These are phyloP conservation scores for Penicillium frequentans DNA, from an alignment of 2,329 filamentous ascomycete genomes.

Conservation along the genomic window DNA sequence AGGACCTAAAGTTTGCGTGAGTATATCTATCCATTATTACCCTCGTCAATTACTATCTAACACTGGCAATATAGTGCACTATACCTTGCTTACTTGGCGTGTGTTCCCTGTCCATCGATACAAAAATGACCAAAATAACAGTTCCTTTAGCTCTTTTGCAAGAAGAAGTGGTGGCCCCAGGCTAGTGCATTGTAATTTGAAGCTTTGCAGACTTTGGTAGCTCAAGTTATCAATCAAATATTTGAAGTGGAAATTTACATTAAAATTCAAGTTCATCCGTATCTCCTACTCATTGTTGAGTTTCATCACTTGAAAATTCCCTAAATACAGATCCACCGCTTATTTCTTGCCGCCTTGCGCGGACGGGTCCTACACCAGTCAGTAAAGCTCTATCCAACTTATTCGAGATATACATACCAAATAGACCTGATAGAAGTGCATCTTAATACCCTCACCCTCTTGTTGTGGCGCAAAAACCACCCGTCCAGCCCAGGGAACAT, in stretches of 20 bases:
- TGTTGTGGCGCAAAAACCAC: conserved; percentile 32
- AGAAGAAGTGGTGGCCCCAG: background rate
- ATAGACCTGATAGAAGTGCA: conserved; percentile 44
- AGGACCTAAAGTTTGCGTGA: conserved; percentile 6
- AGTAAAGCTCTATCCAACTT: conserved; percentile 4
- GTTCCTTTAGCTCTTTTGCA: background rate
- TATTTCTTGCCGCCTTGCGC: conserved; percentile 37
- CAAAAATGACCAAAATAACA: background rate
- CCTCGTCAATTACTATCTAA: background rate
- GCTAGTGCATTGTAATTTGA: background rate
- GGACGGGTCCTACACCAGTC: conserved; percentile 29
- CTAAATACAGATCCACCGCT: conserved; percentile 3
- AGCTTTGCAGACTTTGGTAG: background rate
- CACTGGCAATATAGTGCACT: background rate
- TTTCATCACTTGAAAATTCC: background rate
- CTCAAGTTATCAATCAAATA: background rate
- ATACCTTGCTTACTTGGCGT: conserved; percentile 3
- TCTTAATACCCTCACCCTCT: conserved; percentile 28
- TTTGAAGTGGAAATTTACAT: too few relatives aligned
- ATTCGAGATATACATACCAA: conserved; percentile 28
- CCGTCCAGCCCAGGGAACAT: conserved; percentile 39
- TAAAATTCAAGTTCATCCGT: background rate
- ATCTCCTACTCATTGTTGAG: background rate
- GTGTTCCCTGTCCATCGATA: background rate
- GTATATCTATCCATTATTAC: background rate